Base-by-base conservation (phyloP, 1,284 basidiomycete species). In the Farysia itapuensis region DNA sequence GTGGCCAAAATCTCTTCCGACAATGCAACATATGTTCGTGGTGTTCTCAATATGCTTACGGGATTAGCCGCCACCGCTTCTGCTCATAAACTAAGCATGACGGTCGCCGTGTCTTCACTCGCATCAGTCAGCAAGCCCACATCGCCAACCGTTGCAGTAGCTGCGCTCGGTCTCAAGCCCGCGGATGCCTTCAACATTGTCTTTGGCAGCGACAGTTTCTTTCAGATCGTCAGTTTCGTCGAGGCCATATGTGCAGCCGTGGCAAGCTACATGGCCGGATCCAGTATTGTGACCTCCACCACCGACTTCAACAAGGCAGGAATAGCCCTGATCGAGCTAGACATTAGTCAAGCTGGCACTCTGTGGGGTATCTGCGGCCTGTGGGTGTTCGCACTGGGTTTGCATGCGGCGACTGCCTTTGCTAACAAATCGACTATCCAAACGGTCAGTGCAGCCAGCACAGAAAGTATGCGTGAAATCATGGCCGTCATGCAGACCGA, bases 11-110 rank as follows among this genome's bases (percentile, higher is more conserved):
- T 60, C 40, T 45, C 50, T 13, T 32, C 37, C 3, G 43, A 49
- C 40, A 60, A 60, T 28, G 45, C 50, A 18, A 54, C 57, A 13
- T 60, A 60, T 26, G 57, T 60, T 11, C 42, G 57, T 3, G 57
- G 57, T 18, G 39, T 46, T 2, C 46, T 60, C 33, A 60, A 60
- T 43, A 60, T 60, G 57, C 43, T 60, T n/a, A 60, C 57, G 12
- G 57, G 57, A 19, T 35, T 60, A 1, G 57, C 57, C 5, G 50
- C 57, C 12, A 20, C 41, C 15, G 50, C 57, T 9, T 60, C 57
- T 0, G 57, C 57, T 4, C 57, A 60, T 35, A 60, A 60, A n/a
- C 50, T 60, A 11, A 49, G 45, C 18, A 60, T 60, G 57, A 54
- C 50, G 19, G 57, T 60, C 13, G 57, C 57, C 19, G 57, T 60